Conservation (phyloP, 2,329 filamentous ascomycete genomes). For the Coniochaeta sp. region DNA sequence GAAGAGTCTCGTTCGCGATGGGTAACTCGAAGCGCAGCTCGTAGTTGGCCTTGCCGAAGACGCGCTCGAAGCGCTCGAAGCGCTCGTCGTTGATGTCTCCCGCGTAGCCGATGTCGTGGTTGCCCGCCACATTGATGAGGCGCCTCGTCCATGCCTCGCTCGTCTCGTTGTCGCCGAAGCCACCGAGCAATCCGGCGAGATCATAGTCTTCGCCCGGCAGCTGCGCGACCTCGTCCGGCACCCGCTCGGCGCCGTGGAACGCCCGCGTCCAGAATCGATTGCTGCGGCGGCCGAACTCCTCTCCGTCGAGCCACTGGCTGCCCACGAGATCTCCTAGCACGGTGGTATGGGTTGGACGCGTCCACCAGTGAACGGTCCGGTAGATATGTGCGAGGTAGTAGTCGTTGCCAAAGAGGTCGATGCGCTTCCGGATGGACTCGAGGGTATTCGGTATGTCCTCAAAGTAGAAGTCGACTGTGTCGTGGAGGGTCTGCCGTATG, state of each 20-base stretch:
- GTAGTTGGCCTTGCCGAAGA: conserved; percentile 87
- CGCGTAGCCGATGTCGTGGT: conserved; percentile 95
- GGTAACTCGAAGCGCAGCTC: conserved; percentile 68
- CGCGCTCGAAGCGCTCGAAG: conserved; percentile 71
- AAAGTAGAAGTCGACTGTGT: conserved; percentile 52
- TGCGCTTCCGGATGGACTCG: conserved; percentile 63
- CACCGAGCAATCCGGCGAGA: conserved; percentile 41
- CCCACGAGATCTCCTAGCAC: conserved; percentile 89
- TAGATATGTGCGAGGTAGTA: conserved; percentile 93
- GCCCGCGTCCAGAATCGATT: conserved; percentile 74
- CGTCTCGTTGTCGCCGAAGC: conserved; percentile 34
- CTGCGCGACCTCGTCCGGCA: conserved; percentile 48
- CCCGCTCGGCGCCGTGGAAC: conserved; percentile 60
- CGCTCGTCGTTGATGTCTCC: conserved; percentile 77
- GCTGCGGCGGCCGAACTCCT: conserved; percentile 71
- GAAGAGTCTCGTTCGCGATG: conserved; percentile 26
- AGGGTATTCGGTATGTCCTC: conserved; percentile 64
- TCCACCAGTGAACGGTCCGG: conserved; percentile 76
- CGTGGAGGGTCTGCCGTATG: conserved; percentile 46
- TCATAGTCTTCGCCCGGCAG: conserved; percentile 43
- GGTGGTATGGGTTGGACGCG: conserved; percentile 74
- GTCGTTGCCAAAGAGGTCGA: conserved; percentile 92
- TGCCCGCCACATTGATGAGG: conserved; percentile 86
- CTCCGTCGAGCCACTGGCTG: conserved; percentile 87
- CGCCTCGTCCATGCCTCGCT: conserved; percentile 59